Evolutionary conservation across 2,329 filamentous ascomycete genomes (phyloP), one percentile per base, ranked within the genome.

Genomic region (Pyricularia sp.): DNA sequence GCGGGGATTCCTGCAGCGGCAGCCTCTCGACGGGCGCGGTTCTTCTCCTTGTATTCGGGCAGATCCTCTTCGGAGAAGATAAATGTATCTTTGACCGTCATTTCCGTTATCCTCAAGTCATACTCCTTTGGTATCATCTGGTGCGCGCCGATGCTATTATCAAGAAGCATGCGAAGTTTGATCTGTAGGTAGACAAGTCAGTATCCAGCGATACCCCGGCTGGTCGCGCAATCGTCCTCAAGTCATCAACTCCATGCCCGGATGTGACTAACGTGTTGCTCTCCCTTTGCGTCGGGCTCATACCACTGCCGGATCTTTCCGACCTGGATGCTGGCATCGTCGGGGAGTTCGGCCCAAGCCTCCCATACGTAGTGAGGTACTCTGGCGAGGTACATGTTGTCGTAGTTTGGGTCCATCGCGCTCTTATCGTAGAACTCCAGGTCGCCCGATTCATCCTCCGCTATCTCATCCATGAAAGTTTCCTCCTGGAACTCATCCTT

Each of bases 41-140:
- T 83, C 73, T 82, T 83, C 22, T 79, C 78, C 70, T 84, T 84
- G 77, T 87, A 92, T 49, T 90, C 90, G 0, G 92, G 90, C 26
- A 96, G 82, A 72, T 97, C 91, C 74, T 96, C 92, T 76, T 99
- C 94, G 55, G 89, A 92, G 73, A 99, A 99, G 65, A 97, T 81
- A 73, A 89, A 96, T 24, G 92, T 94, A 75, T 96, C 97, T 71
- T 85, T 85, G 40, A 93, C 85, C 65, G 77, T 64, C 49, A 65
- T 64, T 8, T 73, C 77, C 57, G 79, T 74, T 55, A 85, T 83
- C 28, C 84, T 87, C 61, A 91, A 81, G 61, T 91, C 87, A 76
- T 97, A 99, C 72, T 96, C 91, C 72, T 91, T 91, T 12, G 93
- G 92, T n/a, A 97, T 81, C 5, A 82, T 78, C 69, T 88, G 83